phyloP scores from a whole-genome alignment of 805 yeast genomes.

The Zygotorulaspora sp. region DNA sequence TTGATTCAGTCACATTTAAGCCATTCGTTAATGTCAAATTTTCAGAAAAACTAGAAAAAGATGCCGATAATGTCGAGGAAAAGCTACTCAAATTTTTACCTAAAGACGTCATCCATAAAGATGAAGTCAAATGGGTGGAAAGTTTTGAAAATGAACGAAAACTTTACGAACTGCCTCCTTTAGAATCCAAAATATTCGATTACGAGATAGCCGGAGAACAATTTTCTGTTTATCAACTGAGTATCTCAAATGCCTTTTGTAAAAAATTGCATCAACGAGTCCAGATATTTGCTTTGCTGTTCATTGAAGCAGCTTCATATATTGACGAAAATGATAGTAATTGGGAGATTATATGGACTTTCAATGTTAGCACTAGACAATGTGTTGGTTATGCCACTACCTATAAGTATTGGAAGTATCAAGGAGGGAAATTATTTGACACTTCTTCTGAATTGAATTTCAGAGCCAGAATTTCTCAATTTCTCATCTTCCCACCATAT shows the following conservation, averaged over 20 bases:
- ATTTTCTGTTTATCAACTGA: constrained; percentile 48
- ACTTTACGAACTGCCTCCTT: constrained; percentile 40
- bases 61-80: constrained; percentile 54
- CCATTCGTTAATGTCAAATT: constrained; percentile 67
- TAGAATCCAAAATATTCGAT: constrained; percentile 30
- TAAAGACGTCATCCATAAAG: constrained; percentile 49
- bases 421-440: constrained; percentile 51
- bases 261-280: constrained; percentile 60
- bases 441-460: constrained; percentile 29
- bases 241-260: constrained; percentile 31
- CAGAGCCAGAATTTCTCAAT: constrained; percentile 83
- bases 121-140: constrained; percentile 66
- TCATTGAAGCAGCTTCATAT: constrained; percentile 90
- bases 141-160: constrained; percentile 46
- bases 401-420: constrained; percentile 77
- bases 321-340: constrained; percentile 69
- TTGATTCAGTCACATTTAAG: constrained; percentile 67
- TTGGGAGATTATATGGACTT: constrained; percentile 73
- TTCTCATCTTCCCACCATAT: constrained; percentile 75
- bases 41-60: constrained; percentile 48
- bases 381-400: constrained; percentile 80
- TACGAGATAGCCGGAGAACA: constrained; percentile 38
- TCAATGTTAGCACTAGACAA: constrained; percentile 35
- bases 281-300: constrained; percentile 74
- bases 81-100: constrained; percentile 60